phyloP scores from a whole-genome alignment of 2,329 filamentous ascomycete genomes.

The Monosporascus ibericus region DNA sequence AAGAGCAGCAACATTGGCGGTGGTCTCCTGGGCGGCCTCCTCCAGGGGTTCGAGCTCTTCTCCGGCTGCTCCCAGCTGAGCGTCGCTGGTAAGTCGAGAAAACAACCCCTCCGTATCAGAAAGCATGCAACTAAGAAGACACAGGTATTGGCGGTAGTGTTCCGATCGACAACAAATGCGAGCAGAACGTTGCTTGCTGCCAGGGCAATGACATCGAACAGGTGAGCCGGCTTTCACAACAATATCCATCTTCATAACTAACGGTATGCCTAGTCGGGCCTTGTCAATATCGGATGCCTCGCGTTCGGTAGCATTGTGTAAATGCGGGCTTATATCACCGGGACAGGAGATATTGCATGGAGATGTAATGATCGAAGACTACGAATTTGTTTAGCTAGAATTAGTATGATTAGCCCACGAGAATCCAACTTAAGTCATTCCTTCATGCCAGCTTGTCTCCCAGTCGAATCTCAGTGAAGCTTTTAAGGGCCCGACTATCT shows the following conservation, averaged over 20 bases:
- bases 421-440: conserved; percentile 26
- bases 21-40: conserved; percentile 20
- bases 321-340: conserved; percentile 16
- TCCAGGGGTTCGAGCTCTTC: conserved; percentile 20
- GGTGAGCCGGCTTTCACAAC: conserved; percentile 11
- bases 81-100: conserved; percentile 16
- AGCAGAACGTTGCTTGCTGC: conserved; percentile 26
- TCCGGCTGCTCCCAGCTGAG: conserved; percentile 22
- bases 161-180: conserved; percentile 23
- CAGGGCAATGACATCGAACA: conserved; percentile 21
- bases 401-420: conserved; percentile 14
- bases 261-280: conserved; percentile 14
- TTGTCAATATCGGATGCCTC: conserved; percentile 15
- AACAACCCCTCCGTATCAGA: no score
- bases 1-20: no score
- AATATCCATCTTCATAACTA: conserved; percentile 1
- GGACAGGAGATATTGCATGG: conserved; percentile 17
- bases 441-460: conserved; percentile 6
- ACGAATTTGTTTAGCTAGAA: conserved; percentile 12
- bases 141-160: conserved; percentile 20
- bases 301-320: no score
- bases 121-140: neutral
- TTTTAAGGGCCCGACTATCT: no score
- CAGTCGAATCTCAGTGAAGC: neutral
- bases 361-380: conserved; percentile 21